phyloP scores from a whole-genome alignment of 2,329 filamentous ascomycete species.

The Ciborinia camelliae region DNA sequence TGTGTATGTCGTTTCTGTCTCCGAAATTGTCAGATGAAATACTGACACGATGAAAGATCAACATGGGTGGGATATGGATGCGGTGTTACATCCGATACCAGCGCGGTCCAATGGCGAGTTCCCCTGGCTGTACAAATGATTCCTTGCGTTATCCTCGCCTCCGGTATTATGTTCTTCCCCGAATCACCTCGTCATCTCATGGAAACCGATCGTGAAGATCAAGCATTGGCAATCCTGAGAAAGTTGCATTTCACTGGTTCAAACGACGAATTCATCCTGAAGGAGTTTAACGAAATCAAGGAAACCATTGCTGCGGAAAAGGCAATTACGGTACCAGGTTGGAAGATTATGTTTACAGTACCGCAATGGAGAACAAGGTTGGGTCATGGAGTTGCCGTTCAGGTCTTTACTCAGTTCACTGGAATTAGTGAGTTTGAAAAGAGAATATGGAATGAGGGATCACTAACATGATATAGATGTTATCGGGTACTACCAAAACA shows the following conservation, averaged over 20 bases:
- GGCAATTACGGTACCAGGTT: constrained; percentile 50
- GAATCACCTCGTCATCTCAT: constrained; percentile 74
- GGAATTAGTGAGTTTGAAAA: constrained; percentile 44
- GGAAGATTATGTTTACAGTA: constrained; percentile 55
- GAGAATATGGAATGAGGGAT: accelerated
- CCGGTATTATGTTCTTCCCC: constrained; percentile 68
- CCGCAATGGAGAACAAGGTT: constrained; percentile 59
- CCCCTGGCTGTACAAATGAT: constrained; percentile 55
- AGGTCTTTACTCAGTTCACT: constrained; percentile 64
- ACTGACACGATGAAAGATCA: constrained; percentile 40
- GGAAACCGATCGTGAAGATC: constrained; percentile 61
- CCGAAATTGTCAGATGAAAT: background rate
- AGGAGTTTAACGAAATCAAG: constrained; percentile 58
- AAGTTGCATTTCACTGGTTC: constrained; percentile 65
- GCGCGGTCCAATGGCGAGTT: constrained; percentile 32
- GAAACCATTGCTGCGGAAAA: constrained; percentile 59
- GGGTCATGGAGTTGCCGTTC: constrained; percentile 57
- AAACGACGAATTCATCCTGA: constrained; percentile 56
- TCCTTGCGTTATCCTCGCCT: constrained; percentile 58
- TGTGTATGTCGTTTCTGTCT: constrained; percentile 23
- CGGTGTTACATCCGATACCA: constrained; percentile 21
- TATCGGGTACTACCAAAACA: constrained; percentile 60
- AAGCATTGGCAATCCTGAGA: constrained; percentile 65
- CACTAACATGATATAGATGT: constrained; percentile 43
- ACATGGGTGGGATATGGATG: constrained; percentile 58